Percentiles rank a stretch among this genome's conserved stretches.
These are phyloP conservation scores for Myxozyma neglecta DNA, from an alignment of 805 yeast genomes.

Conservation along the genomic window DNA sequence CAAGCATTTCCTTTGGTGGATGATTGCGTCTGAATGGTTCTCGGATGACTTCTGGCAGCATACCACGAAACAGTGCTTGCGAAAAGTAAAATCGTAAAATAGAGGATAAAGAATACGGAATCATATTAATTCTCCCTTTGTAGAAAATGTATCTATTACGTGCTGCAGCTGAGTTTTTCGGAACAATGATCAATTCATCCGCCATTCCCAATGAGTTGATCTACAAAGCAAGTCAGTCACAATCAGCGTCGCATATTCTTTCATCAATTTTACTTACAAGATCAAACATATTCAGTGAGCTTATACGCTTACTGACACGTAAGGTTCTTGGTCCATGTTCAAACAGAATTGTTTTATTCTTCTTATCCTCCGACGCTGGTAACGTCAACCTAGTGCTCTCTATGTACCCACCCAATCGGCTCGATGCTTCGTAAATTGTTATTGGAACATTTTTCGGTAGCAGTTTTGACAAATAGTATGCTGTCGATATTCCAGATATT, in stretches of 20 bases:
- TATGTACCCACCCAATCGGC: slow-evolving; percentile 79
- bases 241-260: background rate
- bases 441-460: slow-evolving; percentile 40
- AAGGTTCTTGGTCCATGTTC: slow-evolving; percentile 94
- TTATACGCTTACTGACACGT: slow-evolving; percentile 51
- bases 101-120: slow-evolving; percentile 35
- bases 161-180: slow-evolving; percentile 57
- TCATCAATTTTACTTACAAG: slow-evolving; percentile 41
- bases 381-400: slow-evolving; percentile 39
- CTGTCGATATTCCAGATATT: slow-evolving; percentile 75
- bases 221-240: slow-evolving; percentile 25
- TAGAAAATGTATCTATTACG: slow-evolving; percentile 26
- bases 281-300: slow-evolving; percentile 61
- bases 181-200: slow-evolving; percentile 59
- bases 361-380: slow-evolving; percentile 14
- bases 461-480: slow-evolving; percentile 52
- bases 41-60: slow-evolving; percentile 15
- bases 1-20: background rate
- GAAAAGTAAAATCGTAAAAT: slow-evolving; percentile 16
- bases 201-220: slow-evolving; percentile 48
- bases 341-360: slow-evolving; percentile 42
- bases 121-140: slow-evolving; percentile 22
- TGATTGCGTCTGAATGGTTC: slow-evolving; percentile 26
- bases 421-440: slow-evolving; percentile 57
- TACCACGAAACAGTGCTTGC: slow-evolving; percentile 46